Evolutionary conservation across 2,329 filamentous ascomycete genomes (phyloP).

Genomic region (Tothia fuscella): DNA sequence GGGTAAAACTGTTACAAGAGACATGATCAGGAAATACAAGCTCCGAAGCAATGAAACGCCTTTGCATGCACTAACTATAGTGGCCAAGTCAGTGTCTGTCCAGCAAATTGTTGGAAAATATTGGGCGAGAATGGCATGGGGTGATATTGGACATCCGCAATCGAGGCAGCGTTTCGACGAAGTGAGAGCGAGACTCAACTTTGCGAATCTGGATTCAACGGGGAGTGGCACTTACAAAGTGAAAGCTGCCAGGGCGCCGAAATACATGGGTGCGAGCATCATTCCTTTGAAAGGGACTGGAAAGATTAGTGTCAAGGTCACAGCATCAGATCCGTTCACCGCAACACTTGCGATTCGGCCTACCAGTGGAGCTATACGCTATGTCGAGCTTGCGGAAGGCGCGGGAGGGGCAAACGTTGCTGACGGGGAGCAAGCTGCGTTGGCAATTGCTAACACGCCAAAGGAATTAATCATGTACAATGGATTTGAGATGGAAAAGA

Average conservation of each 20-base stretch:
- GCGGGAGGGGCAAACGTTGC: constrained; percentile 24
- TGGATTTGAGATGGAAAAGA: constrained; percentile 12
- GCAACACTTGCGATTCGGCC: constrained; percentile 30
- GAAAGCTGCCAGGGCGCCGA: constrained; percentile 30
- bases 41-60: constrained; percentile 38
- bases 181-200: constrained; percentile 28
- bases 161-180: constrained; percentile 28
- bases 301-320: constrained; percentile 22
- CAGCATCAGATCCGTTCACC: constrained; percentile 26
- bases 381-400: too few species aligned
- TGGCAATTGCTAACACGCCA: constrained; percentile 40
- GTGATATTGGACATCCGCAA: constrained; percentile 36
- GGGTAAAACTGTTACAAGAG: constrained; percentile 14
- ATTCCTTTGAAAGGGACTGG: constrained; percentile 30
- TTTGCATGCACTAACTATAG: constrained; percentile 33
- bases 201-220: constrained; percentile 29
- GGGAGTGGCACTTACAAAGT: constrained; percentile 30
- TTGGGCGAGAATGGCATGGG: constrained; percentile 43
- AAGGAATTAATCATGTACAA: constrained; percentile 32
- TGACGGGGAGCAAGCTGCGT: constrained; percentile 31
- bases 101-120: constrained; percentile 36
- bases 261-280: constrained; percentile 41
- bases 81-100: constrained; percentile 23
- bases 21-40: constrained; percentile 31
- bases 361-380: constrained; percentile 23